Conservation (phyloP, 768 basidiomycete genomes). For the Mycena amicta region DNA sequence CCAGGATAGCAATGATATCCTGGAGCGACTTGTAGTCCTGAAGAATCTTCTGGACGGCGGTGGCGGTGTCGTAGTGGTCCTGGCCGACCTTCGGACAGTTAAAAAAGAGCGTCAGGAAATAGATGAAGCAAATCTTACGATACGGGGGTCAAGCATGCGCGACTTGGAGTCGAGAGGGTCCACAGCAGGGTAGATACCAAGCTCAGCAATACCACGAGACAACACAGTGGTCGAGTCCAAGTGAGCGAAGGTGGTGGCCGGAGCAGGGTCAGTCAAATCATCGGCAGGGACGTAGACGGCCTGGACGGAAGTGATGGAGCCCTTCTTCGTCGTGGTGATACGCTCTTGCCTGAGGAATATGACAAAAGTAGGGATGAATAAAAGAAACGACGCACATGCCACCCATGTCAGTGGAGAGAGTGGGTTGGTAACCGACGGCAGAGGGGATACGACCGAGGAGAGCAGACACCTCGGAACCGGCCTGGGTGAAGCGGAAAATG, state of each 20-base stretch:
- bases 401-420: conserved; percentile 99
- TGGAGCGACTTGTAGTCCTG: conserved; percentile 97
- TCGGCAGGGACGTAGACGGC: conserved; percentile 99
- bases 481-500: conserved; percentile 99
- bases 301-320: conserved; percentile 99
- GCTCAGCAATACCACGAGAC: conserved; percentile 98
- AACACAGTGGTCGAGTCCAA: conserved; percentile 99
- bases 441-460: conserved; percentile 99
- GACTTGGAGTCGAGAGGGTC: conserved; percentile 99
- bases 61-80: conserved; percentile 96
- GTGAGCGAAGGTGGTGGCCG: conserved; percentile 99
- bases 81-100: conserved; percentile 59
- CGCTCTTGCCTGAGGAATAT: conserved; percentile 83
- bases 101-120: conserved; percentile 2
- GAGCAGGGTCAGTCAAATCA: conserved; percentile 99
- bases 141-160: conserved; percentile 99
- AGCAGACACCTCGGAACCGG: conserved; percentile 99
- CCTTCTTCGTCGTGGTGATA: conserved; percentile 99
- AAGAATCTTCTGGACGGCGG: conserved; percentile 95
- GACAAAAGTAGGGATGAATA: conserved; percentile 9
- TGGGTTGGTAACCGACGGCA: conserved; percentile 99
- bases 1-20: conserved; percentile 99
- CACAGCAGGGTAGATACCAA: conserved; percentile 99
- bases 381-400: conserved; percentile 70
- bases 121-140: conserved; percentile 55